phyloP scores from a whole-genome alignment of 176 grass and related monocot genomes.

The Rhynchospora tenuis region DNA sequence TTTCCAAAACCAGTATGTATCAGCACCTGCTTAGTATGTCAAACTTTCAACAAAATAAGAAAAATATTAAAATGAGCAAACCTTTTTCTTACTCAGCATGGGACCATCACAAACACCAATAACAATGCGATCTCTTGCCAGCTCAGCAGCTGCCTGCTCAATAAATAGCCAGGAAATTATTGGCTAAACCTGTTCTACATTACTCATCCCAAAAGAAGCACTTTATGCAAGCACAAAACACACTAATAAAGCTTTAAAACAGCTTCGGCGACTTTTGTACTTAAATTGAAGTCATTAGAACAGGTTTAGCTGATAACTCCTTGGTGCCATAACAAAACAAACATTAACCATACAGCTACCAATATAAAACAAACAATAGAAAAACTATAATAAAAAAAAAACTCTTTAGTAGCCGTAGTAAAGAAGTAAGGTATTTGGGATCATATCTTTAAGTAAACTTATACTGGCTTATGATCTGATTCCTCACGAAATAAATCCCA shows the following conservation, averaged over 20 bases:
- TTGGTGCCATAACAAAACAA: not conserved
- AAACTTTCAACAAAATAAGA: not conserved
- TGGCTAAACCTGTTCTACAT: not conserved
- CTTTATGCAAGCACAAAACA: not conserved
- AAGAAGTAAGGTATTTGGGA: not conserved
- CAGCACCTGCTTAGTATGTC: not conserved
- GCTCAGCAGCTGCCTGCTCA: constrained; percentile 60
- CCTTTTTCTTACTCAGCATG: constrained; percentile 93
- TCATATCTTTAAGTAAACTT: not conserved
- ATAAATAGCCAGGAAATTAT: not conserved
- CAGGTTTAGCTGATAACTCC: not conserved
- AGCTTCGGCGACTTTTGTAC: not conserved
- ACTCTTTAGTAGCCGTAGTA: not conserved
- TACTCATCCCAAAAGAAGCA: not conserved
- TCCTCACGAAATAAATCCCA: not conserved
- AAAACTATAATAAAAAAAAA: not conserved
- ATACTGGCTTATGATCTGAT: not conserved
- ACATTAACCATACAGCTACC: not conserved
- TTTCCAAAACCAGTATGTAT: not conserved
- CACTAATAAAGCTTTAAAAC: too few relatives aligned
- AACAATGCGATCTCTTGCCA: constrained; percentile 60
- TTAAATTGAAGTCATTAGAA: not conserved
- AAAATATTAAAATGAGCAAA: not conserved
- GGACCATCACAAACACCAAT: constrained; percentile 88
- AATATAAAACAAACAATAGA: not conserved